These are phyloP conservation scores for Erythrobasidium hasegawianum DNA, from an alignment of 1,284 basidiomycete species.

Conservation along the genomic window DNA sequence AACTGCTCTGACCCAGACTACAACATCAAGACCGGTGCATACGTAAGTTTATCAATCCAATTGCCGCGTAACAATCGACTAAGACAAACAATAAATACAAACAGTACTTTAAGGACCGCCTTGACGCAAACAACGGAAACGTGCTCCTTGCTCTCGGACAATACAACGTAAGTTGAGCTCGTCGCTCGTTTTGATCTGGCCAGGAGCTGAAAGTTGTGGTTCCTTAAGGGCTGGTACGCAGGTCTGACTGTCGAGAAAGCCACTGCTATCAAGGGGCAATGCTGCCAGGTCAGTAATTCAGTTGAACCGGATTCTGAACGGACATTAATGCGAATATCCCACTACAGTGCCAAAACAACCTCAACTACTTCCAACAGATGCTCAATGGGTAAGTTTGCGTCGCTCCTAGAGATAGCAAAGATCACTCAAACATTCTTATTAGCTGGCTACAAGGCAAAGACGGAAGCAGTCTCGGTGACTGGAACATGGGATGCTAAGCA, in stretches of 20 bases:
- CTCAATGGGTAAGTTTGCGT: conserved; percentile 61
- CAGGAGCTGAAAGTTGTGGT: neutral
- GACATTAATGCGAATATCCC: no score
- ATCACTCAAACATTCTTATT: neutral
- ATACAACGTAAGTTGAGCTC: conserved; percentile 62
- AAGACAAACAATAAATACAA: neutral
- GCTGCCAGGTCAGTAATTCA: conserved; percentile 52
- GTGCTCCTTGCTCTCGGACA: conserved; percentile 60
- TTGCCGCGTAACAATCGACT: neutral
- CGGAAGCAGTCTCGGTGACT: conserved; percentile 22
- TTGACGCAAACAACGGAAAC: conserved; percentile 59
- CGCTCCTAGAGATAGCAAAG: neutral
- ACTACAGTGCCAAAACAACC: conserved; percentile 43
- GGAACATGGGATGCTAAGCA: conserved; percentile 32
- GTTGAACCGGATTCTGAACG: no score
- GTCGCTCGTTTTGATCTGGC: neutral
- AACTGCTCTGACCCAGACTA: conserved; percentile 55
- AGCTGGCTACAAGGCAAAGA: conserved; percentile 25
- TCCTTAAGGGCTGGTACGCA: conserved; percentile 53
- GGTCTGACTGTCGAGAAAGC: conserved; percentile 62
- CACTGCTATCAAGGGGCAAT: conserved; percentile 57
- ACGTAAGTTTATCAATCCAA: neutral
- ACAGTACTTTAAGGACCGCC: conserved; percentile 57
- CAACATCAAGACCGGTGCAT: conserved; percentile 50
- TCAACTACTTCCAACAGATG: conserved; percentile 65